phyloP scores from a whole-genome alignment of 2,329 filamentous ascomycete genomes.

The Coniochaeta hoffmannii region DNA sequence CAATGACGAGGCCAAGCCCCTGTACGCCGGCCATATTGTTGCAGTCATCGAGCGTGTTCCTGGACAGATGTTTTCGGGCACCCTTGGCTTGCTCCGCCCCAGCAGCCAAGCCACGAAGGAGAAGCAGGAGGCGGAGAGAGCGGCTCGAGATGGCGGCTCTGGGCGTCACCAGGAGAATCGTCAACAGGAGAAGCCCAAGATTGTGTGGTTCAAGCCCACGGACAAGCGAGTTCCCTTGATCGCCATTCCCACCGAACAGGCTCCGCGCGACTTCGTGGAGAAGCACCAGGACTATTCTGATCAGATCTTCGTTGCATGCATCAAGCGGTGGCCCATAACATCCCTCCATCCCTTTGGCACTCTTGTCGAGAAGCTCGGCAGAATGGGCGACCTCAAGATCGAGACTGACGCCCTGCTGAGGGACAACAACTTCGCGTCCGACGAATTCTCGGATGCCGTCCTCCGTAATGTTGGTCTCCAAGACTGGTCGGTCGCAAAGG shows the following conservation, averaged over 20 bases:
- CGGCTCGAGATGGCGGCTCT: slow-evolving; percentile 74
- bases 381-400: slow-evolving; percentile 95
- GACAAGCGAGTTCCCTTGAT: slow-evolving; percentile 98
- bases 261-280: slow-evolving; percentile 94
- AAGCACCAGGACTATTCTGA: slow-evolving; percentile 97
- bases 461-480: slow-evolving; percentile 86
- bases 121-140: slow-evolving; percentile 95
- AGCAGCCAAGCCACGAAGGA: slow-evolving; percentile 99
- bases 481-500: slow-evolving; percentile 80
- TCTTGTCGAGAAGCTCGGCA: slow-evolving; percentile 90
- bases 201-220: slow-evolving; percentile 99
- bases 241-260: slow-evolving; percentile 96
- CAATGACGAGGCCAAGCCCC: slow-evolving; percentile 93
- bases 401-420: slow-evolving; percentile 94
- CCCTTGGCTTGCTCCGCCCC: slow-evolving; percentile 84
- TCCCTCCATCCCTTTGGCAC: slow-evolving; percentile 99
- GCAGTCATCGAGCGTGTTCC: slow-evolving; percentile 95
- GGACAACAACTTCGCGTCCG: slow-evolving; percentile 97
- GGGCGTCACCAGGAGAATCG: slow-evolving; percentile 70
- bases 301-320: slow-evolving; percentile 96
- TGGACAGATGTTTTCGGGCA: slow-evolving; percentile 98
- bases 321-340: slow-evolving; percentile 99
- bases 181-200: slow-evolving; percentile 95
- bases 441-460: slow-evolving; percentile 96
- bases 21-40: slow-evolving; percentile 95